Base-by-base conservation (phyloP, 176 grass and related monocot genomes). In the Cenchrus fungigraminus region DNA sequence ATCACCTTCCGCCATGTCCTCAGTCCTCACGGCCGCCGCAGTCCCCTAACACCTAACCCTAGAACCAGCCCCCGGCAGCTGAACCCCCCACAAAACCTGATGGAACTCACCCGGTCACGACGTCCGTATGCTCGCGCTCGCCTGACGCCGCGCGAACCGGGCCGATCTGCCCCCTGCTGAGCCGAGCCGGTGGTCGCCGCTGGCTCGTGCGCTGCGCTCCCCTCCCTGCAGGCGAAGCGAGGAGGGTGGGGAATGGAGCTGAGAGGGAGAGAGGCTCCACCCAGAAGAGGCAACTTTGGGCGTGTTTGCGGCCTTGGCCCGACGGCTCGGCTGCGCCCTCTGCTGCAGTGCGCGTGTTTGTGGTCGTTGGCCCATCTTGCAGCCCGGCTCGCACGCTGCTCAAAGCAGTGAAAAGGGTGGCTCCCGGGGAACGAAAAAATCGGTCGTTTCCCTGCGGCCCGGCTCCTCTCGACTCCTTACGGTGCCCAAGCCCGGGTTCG, bases 11-110 rank as follows among this genome's bases (percentile, higher is more conserved):
- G 45, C 45, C 45, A 9, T 46, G 44, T 45, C 44, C 22, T 25
- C 22, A 25, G 34, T 3, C 34, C 34, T 34, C 3, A 2, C 34
- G 34, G 47, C 20, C 20, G 20, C 70, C 76, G 12, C 53, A 3
- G 12, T 15, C n/a, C 44, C 7, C 8, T 9, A 32, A 81, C 59
- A 74, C 77, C 52, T 54, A 89, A 85, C 87, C 77, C 87, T 89
- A 89, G 71, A 78, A 67, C 59, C n/a, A 62, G 11, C n/a, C 9
- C 54, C 59, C 59, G 59, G 9, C n/a, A 28, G 59, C 44, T 32
- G 45, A 60, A 12, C 31, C 43, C 43, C 7, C 6, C 37, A 25
- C 16, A 20, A 68, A 59, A 64, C 49, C 46, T 11, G 28, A 74
- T 11, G 62, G 29, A 85, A 62, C 52, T 40, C 62, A 64, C 43